Percentiles rank a stretch among this genome's conserved stretches.
phyloP scores from a whole-genome alignment of 2,329 filamentous ascomycete genomes.

The Hysterium pulicare region DNA sequence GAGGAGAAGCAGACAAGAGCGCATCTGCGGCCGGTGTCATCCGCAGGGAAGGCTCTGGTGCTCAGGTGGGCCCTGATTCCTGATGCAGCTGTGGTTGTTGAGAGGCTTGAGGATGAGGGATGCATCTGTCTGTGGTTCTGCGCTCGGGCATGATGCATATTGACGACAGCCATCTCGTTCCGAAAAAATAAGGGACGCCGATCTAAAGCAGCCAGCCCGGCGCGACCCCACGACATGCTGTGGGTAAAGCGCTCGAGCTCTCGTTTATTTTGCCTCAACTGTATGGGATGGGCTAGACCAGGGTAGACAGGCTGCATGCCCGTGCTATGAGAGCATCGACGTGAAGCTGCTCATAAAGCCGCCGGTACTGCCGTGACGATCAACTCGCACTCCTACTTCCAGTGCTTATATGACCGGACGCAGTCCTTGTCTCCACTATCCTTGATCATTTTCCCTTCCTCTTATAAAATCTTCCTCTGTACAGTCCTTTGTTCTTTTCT shows the following conservation, averaged over 20 bases:
- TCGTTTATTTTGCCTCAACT: constrained; percentile 35
- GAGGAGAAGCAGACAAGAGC: no score
- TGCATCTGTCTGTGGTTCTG: not conserved
- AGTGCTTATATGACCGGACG: constrained; percentile 28
- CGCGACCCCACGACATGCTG: constrained; percentile 36
- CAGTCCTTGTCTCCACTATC: constrained; percentile 14
- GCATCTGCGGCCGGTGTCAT: no score
- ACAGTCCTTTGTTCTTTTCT: constrained; percentile 7
- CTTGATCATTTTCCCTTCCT: not conserved
- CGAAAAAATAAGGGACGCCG: constrained; percentile 30
- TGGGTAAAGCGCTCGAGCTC: constrained; percentile 20
- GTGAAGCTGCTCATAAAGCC: constrained; percentile 33
- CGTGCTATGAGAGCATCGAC: constrained; percentile 1
- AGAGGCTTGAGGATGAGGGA: no score
- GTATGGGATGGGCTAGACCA: constrained; percentile 29
- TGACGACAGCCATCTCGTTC: constrained; percentile 27
- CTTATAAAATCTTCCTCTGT: constrained; percentile 1
- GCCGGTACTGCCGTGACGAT: constrained; percentile 24
- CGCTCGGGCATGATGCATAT: constrained; percentile 7
- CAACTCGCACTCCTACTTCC: constrained; percentile 6
- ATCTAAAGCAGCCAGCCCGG: constrained; percentile 13
- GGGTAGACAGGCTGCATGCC: constrained; percentile 30
- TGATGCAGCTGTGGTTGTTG: not conserved
- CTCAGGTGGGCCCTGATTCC: not conserved
- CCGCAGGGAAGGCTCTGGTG: no score